phyloP scores from a whole-genome alignment of 768 basidiomycete genomes.

The Naganishia randhawae region DNA sequence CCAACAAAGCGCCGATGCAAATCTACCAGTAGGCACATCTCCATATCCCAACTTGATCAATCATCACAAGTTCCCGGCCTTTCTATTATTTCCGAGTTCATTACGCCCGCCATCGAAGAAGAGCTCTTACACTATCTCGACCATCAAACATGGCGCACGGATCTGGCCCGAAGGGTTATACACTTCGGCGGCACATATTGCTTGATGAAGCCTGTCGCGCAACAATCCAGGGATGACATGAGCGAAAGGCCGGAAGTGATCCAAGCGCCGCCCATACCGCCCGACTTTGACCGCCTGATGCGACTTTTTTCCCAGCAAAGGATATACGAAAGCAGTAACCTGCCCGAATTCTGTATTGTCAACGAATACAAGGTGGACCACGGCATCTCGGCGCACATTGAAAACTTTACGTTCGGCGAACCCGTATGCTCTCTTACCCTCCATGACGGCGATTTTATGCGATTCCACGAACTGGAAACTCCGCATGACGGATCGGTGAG shows the following conservation, averaged over 20 bases:
- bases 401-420: constrained; percentile 21
- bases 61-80: constrained; percentile 3
- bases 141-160: neutral
- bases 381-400: constrained; percentile 13
- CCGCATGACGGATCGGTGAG: constrained; percentile 11
- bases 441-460: constrained; percentile 20
- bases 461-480: neutral
- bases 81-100: neutral
- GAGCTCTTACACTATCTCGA: constrained; percentile 1
- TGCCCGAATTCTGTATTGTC: constrained; percentile 18
- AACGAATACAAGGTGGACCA: constrained; percentile 9
- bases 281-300: neutral
- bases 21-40: neutral
- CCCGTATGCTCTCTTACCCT: constrained; percentile 7
- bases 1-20: neutral
- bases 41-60: neutral
- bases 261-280: constrained; percentile 9
- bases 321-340: constrained; percentile 1
- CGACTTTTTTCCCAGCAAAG: neutral
- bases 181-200: constrained; percentile 19
- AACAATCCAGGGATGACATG: neutral
- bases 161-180: neutral
- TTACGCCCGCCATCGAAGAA: neutral
- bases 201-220: neutral
- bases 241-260: neutral